Evolutionary conservation across 1,284 basidiomycete genomes (phyloP), one percentile per base, ranked within the genome.

Genomic region (Earliella scabrosa): DNA sequence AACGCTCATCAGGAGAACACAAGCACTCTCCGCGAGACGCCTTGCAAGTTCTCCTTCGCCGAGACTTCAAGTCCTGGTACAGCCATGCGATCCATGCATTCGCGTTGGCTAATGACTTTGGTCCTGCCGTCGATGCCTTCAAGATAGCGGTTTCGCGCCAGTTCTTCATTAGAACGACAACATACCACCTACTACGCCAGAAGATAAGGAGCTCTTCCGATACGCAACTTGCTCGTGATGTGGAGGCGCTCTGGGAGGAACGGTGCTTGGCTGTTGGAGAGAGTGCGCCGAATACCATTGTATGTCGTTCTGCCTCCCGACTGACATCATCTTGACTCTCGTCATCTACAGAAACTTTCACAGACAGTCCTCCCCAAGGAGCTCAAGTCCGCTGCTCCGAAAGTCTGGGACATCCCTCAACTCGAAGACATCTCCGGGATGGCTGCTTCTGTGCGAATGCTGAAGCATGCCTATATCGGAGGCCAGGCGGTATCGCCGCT

Each of bases 11-110:
- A 23, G 16, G 21, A 3, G 27, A 11, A 5, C 10, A 24, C 13
- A 29, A 35, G n/a, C 4, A 45, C 14, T 6, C 11, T 32, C 24
- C 10, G 10, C 13, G 44, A 16, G n/a, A 3, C 6, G 18, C 6
- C 21, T 10, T 45, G 8, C 13, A 51, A 2, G 11, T 8, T 14
- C 8, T 38, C 3, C 39, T 32, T 35, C 23, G 32, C 8, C 29
- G 11, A 26, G 18, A 35, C 3, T 50, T 58, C 34, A 24, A 40
- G 21, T 7, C 32, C 2, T 59, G 60, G 53, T 71, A 66, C 52
- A 53, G 49, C 20, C 6, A 55, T 2, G 68, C 64, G 7, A 52
- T 72, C n/a, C 41, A 56, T 4, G 51, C 56, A 4, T 63, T 67
- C 32, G 63, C 60, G 23, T 18, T 38, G 10, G 18, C 54, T 1